Base-by-base conservation (phyloP, 352 stramenopile species). In the Aphanomyces astaci region DNA sequence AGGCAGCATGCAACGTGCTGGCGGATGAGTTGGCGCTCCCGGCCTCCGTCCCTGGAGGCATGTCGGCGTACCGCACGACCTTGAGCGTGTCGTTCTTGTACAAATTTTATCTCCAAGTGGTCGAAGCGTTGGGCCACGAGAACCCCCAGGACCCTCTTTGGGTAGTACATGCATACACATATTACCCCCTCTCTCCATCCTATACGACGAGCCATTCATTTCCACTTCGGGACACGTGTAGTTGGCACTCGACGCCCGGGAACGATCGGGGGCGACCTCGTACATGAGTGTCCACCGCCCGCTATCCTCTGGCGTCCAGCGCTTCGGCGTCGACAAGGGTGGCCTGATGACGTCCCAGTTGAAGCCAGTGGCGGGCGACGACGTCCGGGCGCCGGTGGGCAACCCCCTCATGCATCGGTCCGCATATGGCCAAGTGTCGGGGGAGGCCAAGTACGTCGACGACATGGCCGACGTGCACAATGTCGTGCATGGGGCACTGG, bases 401-500 rank as follows among this genome's bases (percentile, higher is more conserved):
- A 83, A 98, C 62, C 72, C 88, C 4, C 73, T 94, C n/a, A 93
- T 92, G 71, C 95, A 99, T 77, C 94, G 95, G 52, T 97, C 91
- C 5, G 84, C 87, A 13, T 89, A 96, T 55, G 53, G 97, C 24
- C 94, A 99, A 75, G 95, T 96, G 33, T 97, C 92, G 0, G 96
- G 96, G 4, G 96, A 98, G 72, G 96, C 96, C 0, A 53, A 88
- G n/a, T 99, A 99, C 78, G 88, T 81, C 0, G 95, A 98, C 69
- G 96, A 99, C 70, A 96, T 98, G 43, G 88, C 84, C 11, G 85
- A 87, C 25, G 91, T 89, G 4, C 40, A 76, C 7, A 84, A 89
- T 66, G 91, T 90, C 33, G 78, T 99, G 1, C 92, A 98, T 46
- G 95, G 78, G 7, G 87, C 82, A 3, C 83, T 99, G n/a, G 90